Base-by-base conservation (phyloP, 2,329 filamentous ascomycete genomes). In the Ophiosphaerella korrae region DNA sequence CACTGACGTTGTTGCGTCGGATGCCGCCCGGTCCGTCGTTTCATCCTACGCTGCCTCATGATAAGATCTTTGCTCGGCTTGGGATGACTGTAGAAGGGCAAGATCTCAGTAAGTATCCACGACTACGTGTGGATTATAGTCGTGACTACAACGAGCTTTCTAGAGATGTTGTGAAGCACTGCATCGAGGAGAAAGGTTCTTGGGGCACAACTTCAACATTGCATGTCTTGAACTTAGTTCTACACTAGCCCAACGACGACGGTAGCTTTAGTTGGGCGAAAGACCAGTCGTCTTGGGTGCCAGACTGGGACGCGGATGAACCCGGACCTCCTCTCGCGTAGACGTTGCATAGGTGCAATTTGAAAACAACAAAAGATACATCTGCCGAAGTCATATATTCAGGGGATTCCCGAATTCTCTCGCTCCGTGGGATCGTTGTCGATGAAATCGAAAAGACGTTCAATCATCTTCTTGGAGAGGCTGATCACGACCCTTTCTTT, bases 21-120 rank as follows among this genome's bases (percentile, higher is more conserved):
- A 7, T 50, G 12, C 18, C 7, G 14, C 26, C 35, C 5, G 34
- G 33, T n/a, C 21, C 35, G 6, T 35, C 35, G 5, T 50, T 50
- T 32, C 16, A 47, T 5, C 33, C 38, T 7, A 42, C 48, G 6
- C n/a, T 51, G 11, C 42, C 42, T 7, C 48, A 51, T 32, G 43
- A 51, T 23, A 51, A 51, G 31, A 47, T 51, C n/a, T 51, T 34
- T 40, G 48, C 48, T 9, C 21, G 42, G 26, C 40, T 51, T 18
- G 43, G 43, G 9, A 16, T 47, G 23, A 47, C 48, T 3, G 12
- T 24, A 4, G 47, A 50, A 50, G 41, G 40, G 2, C 34, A 16
- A 26, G 18, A 14, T 5, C 42, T 39, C 3, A 35, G 44, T 12
- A 45, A 40, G 18, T 45, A 44, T 21, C 47, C 47, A 11, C 40